Conservation (phyloP, 768 basidiomycete genomes). For the Myochromella boudieri region DNA sequence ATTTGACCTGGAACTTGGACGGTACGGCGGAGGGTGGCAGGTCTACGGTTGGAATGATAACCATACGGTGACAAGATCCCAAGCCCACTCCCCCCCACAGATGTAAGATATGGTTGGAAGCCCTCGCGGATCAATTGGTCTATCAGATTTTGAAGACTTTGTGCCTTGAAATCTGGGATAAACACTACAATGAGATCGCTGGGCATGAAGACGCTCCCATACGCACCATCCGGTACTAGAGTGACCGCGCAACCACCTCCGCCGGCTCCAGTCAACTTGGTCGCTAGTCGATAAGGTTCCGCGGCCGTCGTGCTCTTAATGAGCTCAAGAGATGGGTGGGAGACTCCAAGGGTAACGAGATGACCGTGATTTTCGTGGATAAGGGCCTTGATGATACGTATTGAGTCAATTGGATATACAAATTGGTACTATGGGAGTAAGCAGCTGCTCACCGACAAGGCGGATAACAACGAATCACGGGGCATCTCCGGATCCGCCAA, state of each 20-base stretch:
- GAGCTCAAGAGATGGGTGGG: conserved; percentile 83
- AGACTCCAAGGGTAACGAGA: conserved; percentile 84
- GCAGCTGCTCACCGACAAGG: conserved; percentile 61
- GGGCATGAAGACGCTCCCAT: conserved; percentile 9
- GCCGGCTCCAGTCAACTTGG: conserved; percentile 97
- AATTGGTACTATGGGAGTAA: too few species aligned
- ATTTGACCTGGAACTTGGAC: conserved; percentile 35
- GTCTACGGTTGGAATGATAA: conserved; percentile 38
- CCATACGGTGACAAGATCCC: conserved; percentile 74
- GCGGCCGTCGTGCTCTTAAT: conserved; percentile 71
- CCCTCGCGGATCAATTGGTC: conserved; percentile 56
- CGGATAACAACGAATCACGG: conserved; percentile 61
- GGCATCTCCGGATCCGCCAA: conserved; percentile 74
- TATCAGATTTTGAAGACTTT: conserved; percentile 57
- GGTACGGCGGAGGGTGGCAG: conserved; percentile 18
- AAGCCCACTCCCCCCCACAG: conserved; percentile 91
- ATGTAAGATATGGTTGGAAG: conserved; percentile 85
- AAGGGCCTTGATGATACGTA: conserved; percentile 50
- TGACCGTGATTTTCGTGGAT: conserved; percentile 90
- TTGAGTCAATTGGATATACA: conserved; percentile 14
- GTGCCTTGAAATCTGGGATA: conserved; percentile 65
- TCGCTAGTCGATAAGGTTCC: conserved; percentile 68
- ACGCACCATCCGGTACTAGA: conserved; percentile 87
- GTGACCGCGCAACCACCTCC: conserved; percentile 99
- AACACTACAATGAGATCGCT: conserved; percentile 10